Base-by-base conservation (phyloP, 495 filamentous ascomycete species). In the Stereocaulon alpinum region DNA sequence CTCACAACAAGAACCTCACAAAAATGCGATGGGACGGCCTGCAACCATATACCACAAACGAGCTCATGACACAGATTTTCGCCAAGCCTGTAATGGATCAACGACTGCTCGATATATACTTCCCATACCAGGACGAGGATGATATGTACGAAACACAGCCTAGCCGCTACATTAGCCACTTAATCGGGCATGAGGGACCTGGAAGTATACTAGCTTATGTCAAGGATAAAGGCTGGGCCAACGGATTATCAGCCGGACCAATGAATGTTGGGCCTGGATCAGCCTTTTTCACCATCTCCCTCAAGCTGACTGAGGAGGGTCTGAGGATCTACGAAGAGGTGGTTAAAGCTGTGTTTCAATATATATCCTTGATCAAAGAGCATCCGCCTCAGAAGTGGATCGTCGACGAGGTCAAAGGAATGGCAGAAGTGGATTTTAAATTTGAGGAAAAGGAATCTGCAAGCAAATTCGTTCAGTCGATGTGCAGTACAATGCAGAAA, bases 11-110 rank as follows among this genome's bases (percentile, higher is more conserved):
- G 75, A 73, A 91, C 67, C 76, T 97, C 1, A 74, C 84, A 6
- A 85, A 85, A 65, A 89, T 89, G 62, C 77, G 88, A 50, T 96
- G 91, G 91, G 84, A 87, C 63, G 77, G 81, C 56, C 79, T 87
- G 51, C 76, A 82, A 27, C 86, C 88, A 0, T 88, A 84, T 64
- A 80, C 80, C 15, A 70, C 82, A 59, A 77, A 83, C 1, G 79
- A 90, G 55, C 77, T 93, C 42, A 79, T 85, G 60, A 89, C 83
- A 4, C 88, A 92, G 71, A 82, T 88, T 48, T 96, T 96, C 73
- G 90, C 91, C 24, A 96, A 95, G 72, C 93, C 93, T 1, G 94
- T 99, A 40, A 95, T 96, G 88, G 91, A 99, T 61, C 83, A 84
- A 18, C 80, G 90, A 51, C 83, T 85, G 30, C 74, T 99, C 64